These are phyloP conservation scores for Plasmodium gonderi DNA, from an alignment of 169 alveolate species.

Conservation along the genomic window DNA sequence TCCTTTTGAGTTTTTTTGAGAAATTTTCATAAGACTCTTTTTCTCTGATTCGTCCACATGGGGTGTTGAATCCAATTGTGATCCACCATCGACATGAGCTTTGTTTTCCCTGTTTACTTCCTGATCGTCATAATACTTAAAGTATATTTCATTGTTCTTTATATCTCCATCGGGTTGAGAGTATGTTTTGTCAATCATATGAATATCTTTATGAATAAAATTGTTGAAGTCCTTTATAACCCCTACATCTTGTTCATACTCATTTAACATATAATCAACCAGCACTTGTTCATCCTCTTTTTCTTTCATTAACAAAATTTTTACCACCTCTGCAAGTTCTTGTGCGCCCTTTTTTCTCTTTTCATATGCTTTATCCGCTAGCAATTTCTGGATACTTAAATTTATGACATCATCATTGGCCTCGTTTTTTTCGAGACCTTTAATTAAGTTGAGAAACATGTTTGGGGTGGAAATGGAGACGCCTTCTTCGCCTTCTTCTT, in stretches of 20 bases:
- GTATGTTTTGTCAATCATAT: not conserved
- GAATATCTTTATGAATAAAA: slow-evolving; percentile 4
- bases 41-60: not conserved
- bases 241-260: slow-evolving; percentile 6
- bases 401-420: slow-evolving; percentile 52
- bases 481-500: too few species aligned
- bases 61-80: too few species aligned
- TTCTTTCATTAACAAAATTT: slow-evolving; percentile 41
- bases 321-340: slow-evolving; percentile 46
- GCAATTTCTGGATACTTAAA: slow-evolving; percentile 25
- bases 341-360: slow-evolving; percentile 73
- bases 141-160: slow-evolving; percentile 28
- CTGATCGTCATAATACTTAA: slow-evolving; percentile 23
- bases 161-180: slow-evolving; percentile 18
- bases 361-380: slow-evolving; percentile 69
- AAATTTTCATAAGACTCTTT: too few species aligned
- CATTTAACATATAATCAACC: slow-evolving; percentile 8
- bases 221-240: not conserved
- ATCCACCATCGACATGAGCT: too few species aligned
- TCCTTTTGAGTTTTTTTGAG: too few species aligned
- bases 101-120: too few species aligned
- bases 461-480: too few species aligned
- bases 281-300: slow-evolving; percentile 46
- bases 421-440: slow-evolving; percentile 60
- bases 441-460: slow-evolving; percentile 57